Conservation (phyloP, 306 rosid species). For the Cicer bijugum region DNA sequence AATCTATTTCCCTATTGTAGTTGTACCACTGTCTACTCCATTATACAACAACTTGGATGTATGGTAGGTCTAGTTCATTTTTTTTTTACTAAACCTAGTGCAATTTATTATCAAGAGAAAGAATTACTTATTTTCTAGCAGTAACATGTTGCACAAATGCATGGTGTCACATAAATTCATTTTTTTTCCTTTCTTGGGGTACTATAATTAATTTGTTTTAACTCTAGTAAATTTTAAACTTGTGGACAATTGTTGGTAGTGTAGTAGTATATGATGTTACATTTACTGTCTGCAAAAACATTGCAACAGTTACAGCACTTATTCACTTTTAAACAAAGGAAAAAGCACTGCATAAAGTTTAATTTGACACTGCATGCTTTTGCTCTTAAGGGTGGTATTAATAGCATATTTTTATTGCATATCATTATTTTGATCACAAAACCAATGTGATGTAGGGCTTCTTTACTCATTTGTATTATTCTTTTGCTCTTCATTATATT, state of each 20-base stretch:
- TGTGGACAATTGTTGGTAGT: background rate
- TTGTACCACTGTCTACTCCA: constrained; percentile 28
- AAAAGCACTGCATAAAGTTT: constrained; percentile 50
- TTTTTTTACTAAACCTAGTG: background rate
- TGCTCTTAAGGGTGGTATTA: constrained; percentile 39
- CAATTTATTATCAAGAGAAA: constrained; percentile 40
- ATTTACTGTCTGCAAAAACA: too few relatives aligned
- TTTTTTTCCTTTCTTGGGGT: constrained; percentile 32
- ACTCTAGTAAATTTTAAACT: background rate
- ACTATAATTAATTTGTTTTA: constrained; percentile 28
- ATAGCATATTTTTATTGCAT: constrained; percentile 46
- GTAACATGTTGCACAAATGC: constrained; percentile 38
- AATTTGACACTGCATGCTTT: constrained; percentile 46
- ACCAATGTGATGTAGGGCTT: constrained; percentile 45
- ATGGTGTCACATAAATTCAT: constrained; percentile 37
- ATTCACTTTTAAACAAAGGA: constrained; percentile 37
- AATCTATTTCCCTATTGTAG: constrained; percentile 25
- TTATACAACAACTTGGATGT: constrained; percentile 44
- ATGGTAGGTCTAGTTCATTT: constrained; percentile 37
- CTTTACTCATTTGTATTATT: constrained; percentile 10
- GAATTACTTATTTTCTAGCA: constrained; percentile 40
- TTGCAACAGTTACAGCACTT: constrained; percentile 43
- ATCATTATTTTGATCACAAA: constrained; percentile 49
- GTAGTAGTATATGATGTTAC: too few relatives aligned
- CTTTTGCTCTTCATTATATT: constrained; percentile 8